Evolutionary conservation across 495 filamentous ascomycete species (phyloP).

Genomic region (Lindgomyces ingoldianus): DNA sequence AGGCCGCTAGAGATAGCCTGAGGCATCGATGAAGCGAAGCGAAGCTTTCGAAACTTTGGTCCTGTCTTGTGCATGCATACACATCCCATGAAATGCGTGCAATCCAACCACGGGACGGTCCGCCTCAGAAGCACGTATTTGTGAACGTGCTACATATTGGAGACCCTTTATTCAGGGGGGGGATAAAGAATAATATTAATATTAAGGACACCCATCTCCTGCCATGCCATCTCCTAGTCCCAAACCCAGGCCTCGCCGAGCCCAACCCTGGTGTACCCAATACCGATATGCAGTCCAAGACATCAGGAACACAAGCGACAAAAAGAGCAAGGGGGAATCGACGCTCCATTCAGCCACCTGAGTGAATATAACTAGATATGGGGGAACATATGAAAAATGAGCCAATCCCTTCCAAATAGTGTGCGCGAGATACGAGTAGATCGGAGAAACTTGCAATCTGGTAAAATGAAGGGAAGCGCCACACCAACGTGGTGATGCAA

Average conservation of each 20-base stretch:
- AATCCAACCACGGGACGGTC: background rate
- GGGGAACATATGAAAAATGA: background rate
- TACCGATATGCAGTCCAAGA: background rate
- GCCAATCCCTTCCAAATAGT: background rate
- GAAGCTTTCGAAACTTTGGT: background rate
- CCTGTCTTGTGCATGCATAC: background rate
- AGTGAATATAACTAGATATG: background rate
- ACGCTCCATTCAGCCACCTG: background rate
- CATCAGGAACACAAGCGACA: background rate
- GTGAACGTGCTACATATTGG: background rate
- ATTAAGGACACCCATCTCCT: conserved; percentile 6
- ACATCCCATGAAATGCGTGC: background rate
- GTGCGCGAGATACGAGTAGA: background rate
- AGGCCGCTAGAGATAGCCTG: background rate
- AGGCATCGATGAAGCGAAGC: background rate
- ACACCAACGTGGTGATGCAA: background rate
- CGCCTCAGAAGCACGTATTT: background rate
- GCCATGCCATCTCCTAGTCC: background rate
- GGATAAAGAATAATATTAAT: conserved; percentile 5
- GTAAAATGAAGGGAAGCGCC: background rate
- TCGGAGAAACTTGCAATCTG: conserved; percentile 6
- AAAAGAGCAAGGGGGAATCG: background rate
- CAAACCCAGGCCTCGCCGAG: background rate
- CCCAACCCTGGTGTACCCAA: background rate
- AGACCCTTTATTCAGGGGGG: background rate